Conservation (phyloP, 139 green algal genomes). For the Chlamydomonas eustigma region DNA sequence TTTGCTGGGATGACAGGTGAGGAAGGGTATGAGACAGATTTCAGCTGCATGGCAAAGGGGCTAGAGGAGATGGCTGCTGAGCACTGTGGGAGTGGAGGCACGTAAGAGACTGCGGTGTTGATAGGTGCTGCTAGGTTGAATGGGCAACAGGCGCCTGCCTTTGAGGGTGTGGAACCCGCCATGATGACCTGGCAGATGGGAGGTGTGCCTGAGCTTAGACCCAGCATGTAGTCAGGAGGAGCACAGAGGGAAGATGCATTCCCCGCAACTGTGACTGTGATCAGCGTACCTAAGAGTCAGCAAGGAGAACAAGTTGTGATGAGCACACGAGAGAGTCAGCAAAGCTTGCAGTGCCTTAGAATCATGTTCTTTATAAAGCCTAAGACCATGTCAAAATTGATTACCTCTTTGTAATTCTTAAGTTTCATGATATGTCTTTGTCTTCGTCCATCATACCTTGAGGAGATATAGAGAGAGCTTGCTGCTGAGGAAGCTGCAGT, state of each 20-base stretch:
- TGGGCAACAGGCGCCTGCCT: not conserved
- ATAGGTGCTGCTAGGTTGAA: not conserved
- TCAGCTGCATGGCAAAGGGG: not conserved
- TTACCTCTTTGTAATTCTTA: not conserved
- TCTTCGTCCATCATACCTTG: not conserved
- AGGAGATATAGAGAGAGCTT: not conserved
- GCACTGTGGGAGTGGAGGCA: not conserved
- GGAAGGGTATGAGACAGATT: not conserved
- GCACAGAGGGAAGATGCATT: not conserved
- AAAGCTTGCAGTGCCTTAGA: not conserved
- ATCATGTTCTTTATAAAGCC: not conserved
- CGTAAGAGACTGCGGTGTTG: not conserved
- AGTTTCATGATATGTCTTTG: not conserved
- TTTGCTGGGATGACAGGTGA: not conserved
- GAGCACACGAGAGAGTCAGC: not conserved
- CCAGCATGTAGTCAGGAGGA: not conserved
- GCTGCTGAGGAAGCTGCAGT: not conserved
- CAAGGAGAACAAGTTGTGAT: not conserved
- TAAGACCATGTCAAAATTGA: not conserved
- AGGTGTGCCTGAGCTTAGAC: not conserved
- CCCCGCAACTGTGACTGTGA: conserved; percentile 1
- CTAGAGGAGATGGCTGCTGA: not conserved
- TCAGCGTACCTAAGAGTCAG: not conserved
- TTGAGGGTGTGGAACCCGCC: not conserved
- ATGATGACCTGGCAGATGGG: not conserved